Conservation (phyloP, 192 early-diverging fungal species). For the Entrophospora sp. region DNA sequence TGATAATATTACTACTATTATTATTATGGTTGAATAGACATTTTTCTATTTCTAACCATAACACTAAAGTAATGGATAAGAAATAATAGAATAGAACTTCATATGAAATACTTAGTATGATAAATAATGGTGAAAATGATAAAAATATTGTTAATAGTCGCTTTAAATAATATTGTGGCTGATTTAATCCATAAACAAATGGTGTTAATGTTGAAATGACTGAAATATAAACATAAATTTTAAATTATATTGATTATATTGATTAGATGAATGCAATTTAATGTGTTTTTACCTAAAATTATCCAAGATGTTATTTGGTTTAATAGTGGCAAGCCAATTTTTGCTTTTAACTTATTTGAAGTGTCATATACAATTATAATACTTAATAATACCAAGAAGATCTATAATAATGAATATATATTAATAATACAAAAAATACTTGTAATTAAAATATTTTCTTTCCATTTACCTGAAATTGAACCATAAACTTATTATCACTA, state of each 20-base stretch:
- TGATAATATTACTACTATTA: too few species aligned
- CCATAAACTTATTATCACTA: neutral
- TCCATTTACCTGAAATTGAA: constrained; percentile 1
- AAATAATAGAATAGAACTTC: constrained; percentile 84
- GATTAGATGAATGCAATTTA: neutral
- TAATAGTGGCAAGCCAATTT: constrained; percentile 56
- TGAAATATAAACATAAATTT: constrained; percentile 17
- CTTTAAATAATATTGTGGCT: constrained; percentile 66
- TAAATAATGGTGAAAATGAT: constrained; percentile 79
- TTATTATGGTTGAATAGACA: too few species aligned
- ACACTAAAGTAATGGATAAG: constrained; percentile 59
- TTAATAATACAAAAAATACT: too few species aligned
- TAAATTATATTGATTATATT: neutral
- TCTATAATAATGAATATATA: too few species aligned
- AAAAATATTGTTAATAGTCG: constrained; percentile 76
- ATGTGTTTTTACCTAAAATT: constrained; percentile 45
- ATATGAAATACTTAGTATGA: constrained; percentile 84
- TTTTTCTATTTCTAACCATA: constrained; percentile 74
- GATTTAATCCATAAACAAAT: constrained; percentile 47
- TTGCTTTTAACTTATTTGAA: constrained; percentile 42
- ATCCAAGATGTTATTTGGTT: constrained; percentile 62
- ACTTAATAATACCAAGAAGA: constrained; percentile 41
- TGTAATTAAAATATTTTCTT: too few species aligned
- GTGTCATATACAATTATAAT: constrained; percentile 56
- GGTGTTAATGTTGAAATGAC: constrained; percentile 48